These are phyloP conservation scores for Phytopythium litorale DNA, from an alignment of 352 stramenopile genomes.

Conservation along the genomic window DNA sequence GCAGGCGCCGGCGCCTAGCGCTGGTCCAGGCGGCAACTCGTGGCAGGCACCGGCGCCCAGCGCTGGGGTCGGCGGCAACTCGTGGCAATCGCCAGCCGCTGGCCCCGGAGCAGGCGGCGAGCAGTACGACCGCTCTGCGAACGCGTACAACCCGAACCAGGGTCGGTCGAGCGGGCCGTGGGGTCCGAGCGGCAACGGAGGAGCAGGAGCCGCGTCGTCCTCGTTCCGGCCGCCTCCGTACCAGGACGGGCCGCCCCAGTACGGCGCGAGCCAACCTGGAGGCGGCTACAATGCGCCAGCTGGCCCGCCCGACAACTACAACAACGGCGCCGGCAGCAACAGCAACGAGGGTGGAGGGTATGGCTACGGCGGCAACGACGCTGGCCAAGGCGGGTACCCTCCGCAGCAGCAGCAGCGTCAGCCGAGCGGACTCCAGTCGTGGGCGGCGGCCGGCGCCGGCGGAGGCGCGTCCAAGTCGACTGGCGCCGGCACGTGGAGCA, in stretches of 20 bases:
- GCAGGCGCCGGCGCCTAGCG: no score
- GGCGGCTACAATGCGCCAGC: constrained; percentile 16
- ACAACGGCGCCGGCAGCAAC: constrained; percentile 1
- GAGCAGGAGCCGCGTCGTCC: constrained; percentile 4
- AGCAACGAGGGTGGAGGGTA: constrained; percentile 14
- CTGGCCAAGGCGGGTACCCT: constrained; percentile 23
- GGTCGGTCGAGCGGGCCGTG: constrained; percentile 34
- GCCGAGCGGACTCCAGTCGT: constrained; percentile 49
- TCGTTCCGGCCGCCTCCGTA: constrained; percentile 49
- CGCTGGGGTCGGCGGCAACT: constrained; percentile 12
- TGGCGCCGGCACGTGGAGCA: constrained; percentile 72
- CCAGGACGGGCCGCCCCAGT: constrained; percentile 36
- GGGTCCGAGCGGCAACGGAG: constrained; percentile 17
- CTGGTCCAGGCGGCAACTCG: no score
- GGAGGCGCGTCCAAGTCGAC: constrained; percentile 35
- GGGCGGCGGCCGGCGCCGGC: constrained; percentile 27
- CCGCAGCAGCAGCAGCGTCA: constrained; percentile 22
- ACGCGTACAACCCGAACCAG: constrained; percentile 13
- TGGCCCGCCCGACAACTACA: constrained; percentile 10
- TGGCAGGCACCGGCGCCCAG: not conserved
- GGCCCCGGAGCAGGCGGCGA: not conserved
- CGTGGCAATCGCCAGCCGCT: constrained; percentile 2
- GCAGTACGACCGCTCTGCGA: constrained; percentile 15
- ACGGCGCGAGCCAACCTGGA: constrained; percentile 3
- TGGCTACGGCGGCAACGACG: constrained; percentile 14